Percentiles rank a stretch among this genome's conserved stretches.
phyloP scores from a whole-genome alignment of 2,329 filamentous ascomycete genomes.

The Colletotrichum somersetense region DNA sequence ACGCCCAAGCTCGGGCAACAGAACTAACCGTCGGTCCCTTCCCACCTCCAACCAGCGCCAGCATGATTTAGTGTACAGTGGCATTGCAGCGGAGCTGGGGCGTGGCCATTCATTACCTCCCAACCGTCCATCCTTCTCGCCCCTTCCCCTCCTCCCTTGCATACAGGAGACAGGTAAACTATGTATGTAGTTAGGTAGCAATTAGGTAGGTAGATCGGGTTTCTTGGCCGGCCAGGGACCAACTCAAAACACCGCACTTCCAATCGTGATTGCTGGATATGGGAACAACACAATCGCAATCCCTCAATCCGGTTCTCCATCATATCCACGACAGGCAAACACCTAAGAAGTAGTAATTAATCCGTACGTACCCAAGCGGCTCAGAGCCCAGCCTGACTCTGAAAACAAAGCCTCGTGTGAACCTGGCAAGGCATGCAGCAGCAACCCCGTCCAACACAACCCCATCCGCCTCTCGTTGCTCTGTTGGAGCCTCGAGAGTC shows the following conservation, averaged over 20 bases:
- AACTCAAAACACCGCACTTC: not conserved
- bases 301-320: constrained; percentile 1
- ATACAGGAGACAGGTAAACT: not conserved
- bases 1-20: constrained; percentile 1
- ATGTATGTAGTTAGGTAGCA: not conserved
- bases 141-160: constrained; percentile 16
- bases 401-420: not conserved
- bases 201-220: no score
- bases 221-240: not conserved
- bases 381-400: not conserved
- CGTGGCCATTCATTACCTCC: not conserved
- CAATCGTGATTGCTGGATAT: not conserved
- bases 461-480: constrained; percentile 21
- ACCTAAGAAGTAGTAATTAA: not conserved
- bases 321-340: not conserved
- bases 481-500: constrained; percentile 4
- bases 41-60: not conserved
- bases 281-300: constrained; percentile 5
- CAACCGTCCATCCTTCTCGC: not conserved
- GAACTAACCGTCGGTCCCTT: constrained; percentile 23
- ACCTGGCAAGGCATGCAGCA: not conserved
- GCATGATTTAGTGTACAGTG: no score
- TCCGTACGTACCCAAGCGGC: constrained; percentile 1
- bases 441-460: not conserved
- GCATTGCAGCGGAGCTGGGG: no score